Evolutionary conservation across 2,329 filamentous ascomycete genomes (phyloP).

Genomic region (Microdochium nivale): DNA sequence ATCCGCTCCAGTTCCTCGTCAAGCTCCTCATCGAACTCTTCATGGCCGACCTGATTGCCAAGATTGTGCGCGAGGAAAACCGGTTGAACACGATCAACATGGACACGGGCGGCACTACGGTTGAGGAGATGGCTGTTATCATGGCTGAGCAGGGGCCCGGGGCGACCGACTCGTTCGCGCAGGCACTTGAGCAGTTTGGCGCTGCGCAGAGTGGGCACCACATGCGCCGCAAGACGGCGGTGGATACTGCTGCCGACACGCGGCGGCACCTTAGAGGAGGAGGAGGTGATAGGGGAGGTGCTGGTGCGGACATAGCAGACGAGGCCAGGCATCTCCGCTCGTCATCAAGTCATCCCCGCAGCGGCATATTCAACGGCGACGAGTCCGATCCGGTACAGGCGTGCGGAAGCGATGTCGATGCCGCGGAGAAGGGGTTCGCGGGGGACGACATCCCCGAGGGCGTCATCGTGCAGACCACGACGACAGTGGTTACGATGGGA

Average conservation of each 20-base stretch:
- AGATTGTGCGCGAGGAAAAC: neutral
- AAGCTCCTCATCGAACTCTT: neutral
- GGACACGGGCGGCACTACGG: neutral
- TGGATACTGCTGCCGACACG: neutral
- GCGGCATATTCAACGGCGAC: neutral
- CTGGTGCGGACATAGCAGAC: neutral
- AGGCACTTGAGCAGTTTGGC: neutral
- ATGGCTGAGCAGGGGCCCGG: neutral
- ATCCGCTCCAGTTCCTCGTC: neutral
- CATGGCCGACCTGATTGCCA: conserved; percentile 1
- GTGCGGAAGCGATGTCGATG: neutral
- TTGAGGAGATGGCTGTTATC: neutral
- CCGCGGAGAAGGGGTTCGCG: neutral
- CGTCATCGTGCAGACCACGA: neutral
- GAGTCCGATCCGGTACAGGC: too few relatives aligned
- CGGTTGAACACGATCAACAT: neutral
- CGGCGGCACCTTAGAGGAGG: neutral
- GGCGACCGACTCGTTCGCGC: neutral
- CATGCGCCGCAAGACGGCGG: neutral
- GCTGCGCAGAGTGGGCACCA: neutral
- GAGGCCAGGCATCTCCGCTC: neutral
- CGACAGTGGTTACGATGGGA: neutral
- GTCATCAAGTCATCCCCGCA: neutral
- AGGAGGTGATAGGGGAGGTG: neutral
- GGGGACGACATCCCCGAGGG: neutral